Evolutionary conservation across 78 protist genomes (phyloP).

Genomic region (Cavenderia fasciculata): DNA sequence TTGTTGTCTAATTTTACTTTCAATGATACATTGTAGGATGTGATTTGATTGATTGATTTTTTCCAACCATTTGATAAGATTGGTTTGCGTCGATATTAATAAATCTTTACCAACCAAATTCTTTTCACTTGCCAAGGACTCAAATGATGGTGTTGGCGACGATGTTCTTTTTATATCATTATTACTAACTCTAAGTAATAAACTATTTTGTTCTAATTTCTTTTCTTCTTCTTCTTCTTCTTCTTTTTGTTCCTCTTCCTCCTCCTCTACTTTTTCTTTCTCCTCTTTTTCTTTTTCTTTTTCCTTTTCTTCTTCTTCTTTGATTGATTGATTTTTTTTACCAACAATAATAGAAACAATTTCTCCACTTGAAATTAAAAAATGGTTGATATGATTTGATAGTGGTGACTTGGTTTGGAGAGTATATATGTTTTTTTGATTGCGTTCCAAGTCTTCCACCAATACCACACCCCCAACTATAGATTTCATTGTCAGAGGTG

Average conservation of each 20-base stretch:
- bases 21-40: neutral
- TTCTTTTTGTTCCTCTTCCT: neutral
- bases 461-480: constrained; percentile 50
- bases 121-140: constrained; percentile 4
- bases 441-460: constrained; percentile 25
- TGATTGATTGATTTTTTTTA: too few species aligned
- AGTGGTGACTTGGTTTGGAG: neutral
- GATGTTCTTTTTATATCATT: neutral
- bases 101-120: neutral
- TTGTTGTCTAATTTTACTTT: neutral
- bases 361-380: constrained; percentile 43
- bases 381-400: neutral
- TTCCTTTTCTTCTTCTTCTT: too few species aligned
- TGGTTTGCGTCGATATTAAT: neutral
- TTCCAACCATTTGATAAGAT: constrained; percentile 4
- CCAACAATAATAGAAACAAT: constrained; percentile 21
- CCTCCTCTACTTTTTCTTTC: neutral
- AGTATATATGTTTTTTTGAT: constrained; percentile 17
- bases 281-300: neutral
- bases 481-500: neutral
- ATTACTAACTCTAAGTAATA: too few species aligned
- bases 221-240: neutral
- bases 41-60: neutral
- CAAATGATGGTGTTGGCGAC: constrained; percentile 27
- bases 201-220: too few species aligned